Percentiles rank a stretch among this genome's conserved stretches.
Evolutionary conservation across 1,139 yeast species (phyloP).

Genomic region (Hanseniaspora gamundiae): DNA sequence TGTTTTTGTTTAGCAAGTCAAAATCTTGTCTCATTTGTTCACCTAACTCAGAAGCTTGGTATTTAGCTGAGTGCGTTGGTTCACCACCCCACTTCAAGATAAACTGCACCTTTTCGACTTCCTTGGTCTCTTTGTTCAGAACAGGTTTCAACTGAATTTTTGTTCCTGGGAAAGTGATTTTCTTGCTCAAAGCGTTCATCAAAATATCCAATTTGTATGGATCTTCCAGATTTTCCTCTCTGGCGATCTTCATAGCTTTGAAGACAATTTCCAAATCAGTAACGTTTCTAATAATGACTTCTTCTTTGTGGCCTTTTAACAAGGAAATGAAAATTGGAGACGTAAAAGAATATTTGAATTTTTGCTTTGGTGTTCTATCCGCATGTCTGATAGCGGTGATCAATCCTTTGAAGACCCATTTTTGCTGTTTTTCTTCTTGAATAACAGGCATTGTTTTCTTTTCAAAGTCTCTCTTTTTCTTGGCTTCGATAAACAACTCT

Average conservation of each 20-base stretch:
- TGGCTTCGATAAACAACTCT: conserved; percentile 53
- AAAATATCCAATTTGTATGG: conserved; percentile 61
- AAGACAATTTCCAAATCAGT: conserved; percentile 77
- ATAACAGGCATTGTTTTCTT: conserved; percentile 11
- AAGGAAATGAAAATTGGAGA: conserved; percentile 77
- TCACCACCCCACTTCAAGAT: conserved; percentile 99
- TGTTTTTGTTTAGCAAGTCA: conserved; percentile 71
- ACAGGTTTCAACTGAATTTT: conserved; percentile 93
- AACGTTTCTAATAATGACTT: conserved; percentile 85
- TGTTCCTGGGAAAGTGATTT: conserved; percentile 87
- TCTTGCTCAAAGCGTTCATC: conserved; percentile 75
- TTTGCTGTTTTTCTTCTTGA: conserved; percentile 72
- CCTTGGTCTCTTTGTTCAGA: conserved; percentile 43
- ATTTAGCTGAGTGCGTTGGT: conserved; percentile 93
- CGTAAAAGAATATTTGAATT: conserved; percentile 88
- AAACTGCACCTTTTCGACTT: conserved; percentile 89
- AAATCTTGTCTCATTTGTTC: conserved; percentile 91
- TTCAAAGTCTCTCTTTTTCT: conserved; percentile 36
- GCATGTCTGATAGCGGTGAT: conserved; percentile 93
- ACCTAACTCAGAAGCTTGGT: conserved; percentile 91
- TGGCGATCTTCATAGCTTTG: conserved; percentile 74
- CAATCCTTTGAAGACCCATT: conserved; percentile 93
- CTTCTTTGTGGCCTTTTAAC: conserved; percentile 89
- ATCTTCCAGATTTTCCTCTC: conserved; percentile 70
- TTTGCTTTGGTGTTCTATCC: conserved; percentile 98